Evolutionary conservation across 75 land plant genomes (phyloP), one percentile per base, ranked within the genome.

Genomic region (Cunninghamia lanceolata): DNA sequence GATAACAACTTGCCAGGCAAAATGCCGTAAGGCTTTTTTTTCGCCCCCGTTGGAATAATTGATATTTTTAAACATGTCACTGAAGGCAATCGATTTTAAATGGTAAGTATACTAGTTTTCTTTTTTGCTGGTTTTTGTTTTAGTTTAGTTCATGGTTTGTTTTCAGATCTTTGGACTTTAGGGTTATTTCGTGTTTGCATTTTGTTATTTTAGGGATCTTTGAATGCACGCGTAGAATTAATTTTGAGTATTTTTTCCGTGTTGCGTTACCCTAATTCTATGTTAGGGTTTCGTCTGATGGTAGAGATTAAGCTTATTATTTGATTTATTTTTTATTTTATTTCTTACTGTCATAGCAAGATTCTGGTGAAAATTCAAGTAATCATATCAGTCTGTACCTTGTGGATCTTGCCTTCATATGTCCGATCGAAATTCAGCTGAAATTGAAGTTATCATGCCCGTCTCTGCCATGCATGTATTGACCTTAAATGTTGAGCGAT

Each of bases 31-130:
- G 36, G 35, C 1, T 71, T 70, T 32, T 71, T 34, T 71, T 70
- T 28, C 75, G 34, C 1, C 16, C 15, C 36, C 36, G 36, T 32
- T 71, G 50, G 82, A n/a, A 7, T 50, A 38, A 13, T 40, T 45
- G 40, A 80, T 32, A 32, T 9, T 80, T 11, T 43, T 42, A 80
- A 80, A 3, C 47, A 80, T 80, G 82, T 80, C 82, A 40, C 4
- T 42, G 34, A 39, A 40, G 40, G 34, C 43, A 80, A n/a, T 80
- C 15, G 82, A 80, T 45, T 80, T 80, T 80, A 80, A 80, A 43
- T 80, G 82, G 82, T 80, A 80, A 28, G 50, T 11, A 45, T 25
- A 28, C 30, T 45, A n/a, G 30, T 80, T 11, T 4, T 80, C 15
- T 80, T 80, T 45, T 43, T 3, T 0, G 43, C 13, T 40, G 46